Percentiles rank a stretch among this genome's conserved stretches.
These are phyloP conservation scores for Candida ulmi DNA, from an alignment of 805 yeast species.

Conservation along the genomic window DNA sequence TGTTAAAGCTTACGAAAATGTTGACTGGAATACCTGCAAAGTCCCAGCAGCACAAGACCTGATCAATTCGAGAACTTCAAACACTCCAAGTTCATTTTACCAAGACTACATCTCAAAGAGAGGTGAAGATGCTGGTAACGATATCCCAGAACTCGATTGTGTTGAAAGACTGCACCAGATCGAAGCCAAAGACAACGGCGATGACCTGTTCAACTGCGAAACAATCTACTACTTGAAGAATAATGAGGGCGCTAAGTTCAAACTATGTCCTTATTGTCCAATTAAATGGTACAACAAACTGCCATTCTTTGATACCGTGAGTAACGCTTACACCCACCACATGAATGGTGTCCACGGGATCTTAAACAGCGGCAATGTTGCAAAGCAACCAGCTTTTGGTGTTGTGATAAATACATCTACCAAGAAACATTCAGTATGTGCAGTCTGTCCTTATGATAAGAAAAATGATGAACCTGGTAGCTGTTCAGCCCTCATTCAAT, in stretches of 20 bases:
- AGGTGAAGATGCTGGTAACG: no score
- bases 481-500: background rate
- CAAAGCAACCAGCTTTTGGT: background rate
- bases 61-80: no score
- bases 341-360: background rate
- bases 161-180: no score
- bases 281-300: background rate
- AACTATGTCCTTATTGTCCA: background rate
- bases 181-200: no score
- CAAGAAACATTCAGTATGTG: background rate
- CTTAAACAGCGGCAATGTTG: background rate
- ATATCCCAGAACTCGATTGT: no score
- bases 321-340: background rate
- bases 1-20: no score
- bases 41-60: no score
- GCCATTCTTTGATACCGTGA: background rate
- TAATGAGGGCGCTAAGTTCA: background rate
- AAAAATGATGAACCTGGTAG: background rate
- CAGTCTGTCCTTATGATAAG: background rate
- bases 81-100: no score
- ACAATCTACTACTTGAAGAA: background rate
- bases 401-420: background rate
- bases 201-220: background rate
- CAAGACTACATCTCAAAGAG: no score
- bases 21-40: no score